phyloP scores from a whole-genome alignment of 2,329 filamentous ascomycete genomes.

The Trichoderma breve region DNA sequence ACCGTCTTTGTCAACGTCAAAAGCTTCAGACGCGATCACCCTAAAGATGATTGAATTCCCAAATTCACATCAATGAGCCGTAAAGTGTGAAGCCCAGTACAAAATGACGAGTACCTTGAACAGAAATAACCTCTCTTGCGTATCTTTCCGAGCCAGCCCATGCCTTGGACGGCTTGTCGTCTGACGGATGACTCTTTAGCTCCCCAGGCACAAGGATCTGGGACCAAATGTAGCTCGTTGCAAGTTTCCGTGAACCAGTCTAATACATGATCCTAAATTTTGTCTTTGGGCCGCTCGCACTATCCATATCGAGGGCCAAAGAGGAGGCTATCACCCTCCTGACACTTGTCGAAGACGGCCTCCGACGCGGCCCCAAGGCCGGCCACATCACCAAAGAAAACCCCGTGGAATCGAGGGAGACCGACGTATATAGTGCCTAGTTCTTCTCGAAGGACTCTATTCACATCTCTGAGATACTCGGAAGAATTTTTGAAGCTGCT shows the following conservation, averaged over 20 bases:
- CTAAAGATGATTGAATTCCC: not conserved
- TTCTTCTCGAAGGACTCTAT: slow-evolving; percentile 23
- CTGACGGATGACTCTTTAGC: not conserved
- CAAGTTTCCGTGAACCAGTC: slow-evolving; percentile 34
- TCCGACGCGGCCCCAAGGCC: slow-evolving; percentile 32
- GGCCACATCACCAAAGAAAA: slow-evolving; percentile 34
- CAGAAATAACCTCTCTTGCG: not conserved
- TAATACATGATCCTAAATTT: slow-evolving; percentile 36
- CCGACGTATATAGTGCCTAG: slow-evolving; percentile 36
- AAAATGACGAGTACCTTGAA: not conserved
- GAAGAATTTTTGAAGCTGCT: slow-evolving; percentile 35
- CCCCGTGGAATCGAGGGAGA: slow-evolving; percentile 34
- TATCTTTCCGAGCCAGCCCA: not conserved
- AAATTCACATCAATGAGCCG: not conserved
- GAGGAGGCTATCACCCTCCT: slow-evolving; percentile 31
- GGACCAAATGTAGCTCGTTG: slow-evolving; percentile 21
- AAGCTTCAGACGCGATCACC: not conserved
- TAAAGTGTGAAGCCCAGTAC: not conserved
- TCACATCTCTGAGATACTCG: not conserved
- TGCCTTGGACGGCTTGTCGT: not conserved
- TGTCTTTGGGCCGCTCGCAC: slow-evolving; percentile 35
- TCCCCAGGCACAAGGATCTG: not conserved
- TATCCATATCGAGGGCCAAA: slow-evolving; percentile 31
- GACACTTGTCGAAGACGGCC: slow-evolving; percentile 36
- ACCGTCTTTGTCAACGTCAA: slow-evolving; percentile 28